Base-by-base conservation (phyloP, 106 monocot species). In the Dendrobium officinale region DNA sequence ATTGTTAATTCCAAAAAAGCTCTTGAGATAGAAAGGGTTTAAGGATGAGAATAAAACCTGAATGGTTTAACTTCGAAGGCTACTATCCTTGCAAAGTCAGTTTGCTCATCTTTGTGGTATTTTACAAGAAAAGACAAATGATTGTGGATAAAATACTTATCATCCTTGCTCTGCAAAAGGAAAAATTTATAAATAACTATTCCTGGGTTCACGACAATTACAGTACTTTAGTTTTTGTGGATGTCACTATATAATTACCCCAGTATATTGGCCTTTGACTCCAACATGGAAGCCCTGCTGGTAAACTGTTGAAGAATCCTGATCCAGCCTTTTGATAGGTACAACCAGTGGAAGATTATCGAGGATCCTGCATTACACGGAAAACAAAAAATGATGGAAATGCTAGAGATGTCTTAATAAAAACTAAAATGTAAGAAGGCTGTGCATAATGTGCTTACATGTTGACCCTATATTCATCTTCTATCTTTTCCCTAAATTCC, bases 321-420 rank as follows among this genome's bases (percentile, higher is more conserved):
- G 90, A 75, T 91, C 91, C 22, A 72, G 10, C 44, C 92, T 91
- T 88, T 78, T 84, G 26, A 87, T 82, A 66, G 98, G 91, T 79
- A 99, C 98, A 73, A 99, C 95, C 31, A 99, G 83, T 10, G 95
- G 95, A 77, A 99, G 91, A 79, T 99, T 99, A 81, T 99, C 98
- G 11, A 99, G 93, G 80, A 99, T 99, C 98, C 95, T 99, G 86
- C 79, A 77, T 72, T n/a, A 24, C 24, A 72, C 17, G 51, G 72
- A 33, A 72, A 26, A 61, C 43, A 4, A n/a, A 78, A 2, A 26
- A 10, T 16, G 75, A 75, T 51, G n/a, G 9, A 9, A 81, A 78
- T 83, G 37, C 55, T 41, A 74, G 44, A 4, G 19, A 54, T 22
- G 16, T 78, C 26, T 29, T 27, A 10, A 43, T 4, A 31, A 81